Base-by-base conservation (phyloP, 1,139 yeast species). In the Yamadazyma siamensis region DNA sequence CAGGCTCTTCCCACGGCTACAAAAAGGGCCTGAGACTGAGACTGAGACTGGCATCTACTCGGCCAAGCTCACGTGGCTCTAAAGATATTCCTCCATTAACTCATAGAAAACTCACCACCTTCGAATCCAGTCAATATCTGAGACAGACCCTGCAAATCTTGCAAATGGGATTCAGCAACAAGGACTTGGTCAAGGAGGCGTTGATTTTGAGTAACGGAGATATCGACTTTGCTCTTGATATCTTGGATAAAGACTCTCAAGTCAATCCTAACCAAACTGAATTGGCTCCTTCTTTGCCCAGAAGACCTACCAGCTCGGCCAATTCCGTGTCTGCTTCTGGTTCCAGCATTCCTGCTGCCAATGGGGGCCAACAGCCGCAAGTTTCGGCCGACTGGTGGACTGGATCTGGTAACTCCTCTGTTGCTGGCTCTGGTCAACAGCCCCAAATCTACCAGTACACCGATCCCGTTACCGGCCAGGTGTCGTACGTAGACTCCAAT, bases 391-490 rank as follows among this genome's bases (percentile, higher is more conserved):
- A 60, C 20, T 52, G 63, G 62, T 52, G 64, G 59, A 33, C 43
- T 8, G 37, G 48, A 31, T 23, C 35, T 15, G n/a, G 42, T 20
- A 26, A 17, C 21, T 26, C 28, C 15, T 6, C 12, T 9, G 6
- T 16, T 6, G 15, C 15, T 26, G 23, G 23, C 11, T 8, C 23
- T n/a, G 23, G 23, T 8, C 23, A 21, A 21, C 59, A 47, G 29
- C 70, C 71, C 3, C 71, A 65, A 34, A 67, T 74, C 24, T 78
- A 71, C 43, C 84, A 77, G 46, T 78, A 75, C 46, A 66, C 80
- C 7, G 84, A 78, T 43, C 83, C 83, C 5, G 52, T 65, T 10
- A 76, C 82, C 0, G 84, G 84, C 14, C 69, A 68, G 33, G 53
- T 77, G n/a, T 72, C 73, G 26, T 75, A 77, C 42, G 65, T 78